Conservation (phyloP, 768 basidiomycete species). For the Clitopilus hobsonii region DNA sequence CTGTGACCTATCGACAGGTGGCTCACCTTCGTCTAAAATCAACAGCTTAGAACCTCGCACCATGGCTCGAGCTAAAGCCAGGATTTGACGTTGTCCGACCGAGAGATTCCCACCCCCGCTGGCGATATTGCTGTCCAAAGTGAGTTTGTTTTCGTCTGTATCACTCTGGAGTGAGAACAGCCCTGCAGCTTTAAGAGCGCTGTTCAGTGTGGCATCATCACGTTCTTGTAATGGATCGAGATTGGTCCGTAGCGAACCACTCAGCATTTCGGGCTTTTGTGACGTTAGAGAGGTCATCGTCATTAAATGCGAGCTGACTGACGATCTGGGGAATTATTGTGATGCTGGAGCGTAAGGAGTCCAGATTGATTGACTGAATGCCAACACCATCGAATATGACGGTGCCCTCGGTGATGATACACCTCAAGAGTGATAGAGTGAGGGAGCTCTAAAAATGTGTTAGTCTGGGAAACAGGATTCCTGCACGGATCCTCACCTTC, state of each 20-base stretch:
- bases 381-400: slow-evolving; percentile 53
- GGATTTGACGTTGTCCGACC: slow-evolving; percentile 70
- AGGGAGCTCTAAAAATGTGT: slow-evolving; percentile 52
- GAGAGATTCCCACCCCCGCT: slow-evolving; percentile 69
- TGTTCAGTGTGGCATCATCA: slow-evolving; percentile 41
- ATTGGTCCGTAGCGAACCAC: slow-evolving; percentile 60
- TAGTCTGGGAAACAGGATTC: neutral
- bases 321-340: slow-evolving; percentile 56
- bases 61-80: slow-evolving; percentile 61
- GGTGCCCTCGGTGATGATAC: slow-evolving; percentile 52
- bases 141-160: slow-evolving; percentile 44
- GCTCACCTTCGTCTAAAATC: slow-evolving; percentile 58
- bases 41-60: slow-evolving; percentile 55
- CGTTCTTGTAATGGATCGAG: slow-evolving; percentile 63
- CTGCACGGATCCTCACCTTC: slow-evolving; percentile 24
- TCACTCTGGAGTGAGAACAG: slow-evolving; percentile 33
- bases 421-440: slow-evolving; percentile 50
- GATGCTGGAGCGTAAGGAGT: slow-evolving; percentile 50
- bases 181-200: slow-evolving; percentile 35
- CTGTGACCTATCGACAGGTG: slow-evolving; percentile 25
- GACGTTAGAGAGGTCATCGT: neutral
- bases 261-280: slow-evolving; percentile 47
- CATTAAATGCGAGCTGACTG: slow-evolving; percentile 9
- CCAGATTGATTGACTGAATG: slow-evolving; percentile 46
- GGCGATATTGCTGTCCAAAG: slow-evolving; percentile 38